phyloP scores from a whole-genome alignment of 805 yeast genomes.

The Suhomyces kilbournensis region DNA sequence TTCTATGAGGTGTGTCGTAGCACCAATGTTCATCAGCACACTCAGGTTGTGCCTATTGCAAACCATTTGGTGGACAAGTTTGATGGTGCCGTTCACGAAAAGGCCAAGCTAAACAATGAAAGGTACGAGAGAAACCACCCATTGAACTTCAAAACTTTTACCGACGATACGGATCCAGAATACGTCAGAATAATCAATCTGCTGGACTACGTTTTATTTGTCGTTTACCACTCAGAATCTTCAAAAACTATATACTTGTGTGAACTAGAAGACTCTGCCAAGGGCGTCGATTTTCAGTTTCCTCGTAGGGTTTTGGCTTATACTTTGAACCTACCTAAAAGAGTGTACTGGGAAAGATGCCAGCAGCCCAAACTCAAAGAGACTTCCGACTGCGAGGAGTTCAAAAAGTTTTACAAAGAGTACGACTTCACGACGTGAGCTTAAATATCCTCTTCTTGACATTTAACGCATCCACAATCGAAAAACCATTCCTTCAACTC shows the following conservation, averaged over 20 bases:
- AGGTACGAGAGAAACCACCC: conserved; percentile 41
- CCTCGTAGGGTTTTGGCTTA: conserved; percentile 78
- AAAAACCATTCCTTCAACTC: conserved; percentile 58
- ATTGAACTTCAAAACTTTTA: conserved; percentile 40
- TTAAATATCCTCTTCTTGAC: conserved; percentile 25
- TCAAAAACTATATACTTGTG: conserved; percentile 18
- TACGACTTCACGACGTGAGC: conserved; percentile 48
- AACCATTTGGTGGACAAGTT: conserved; percentile 42
- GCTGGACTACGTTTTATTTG: conserved; percentile 38
- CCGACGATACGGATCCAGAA: conserved; percentile 17
- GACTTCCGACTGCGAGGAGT: conserved; percentile 55
- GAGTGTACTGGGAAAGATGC: conserved; percentile 78
- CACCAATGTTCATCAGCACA: conserved; percentile 69
- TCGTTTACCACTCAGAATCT: conserved; percentile 20
- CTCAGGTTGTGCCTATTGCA: conserved; percentile 73
- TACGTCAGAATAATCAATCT: conserved; percentile 22
- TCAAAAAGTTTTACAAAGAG: conserved; percentile 52
- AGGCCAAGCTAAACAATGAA: conserved; percentile 43
- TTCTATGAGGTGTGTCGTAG: conserved; percentile 68
- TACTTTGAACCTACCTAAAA: conserved; percentile 55
- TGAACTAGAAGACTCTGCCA: conserved; percentile 20
- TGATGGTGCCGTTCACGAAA: conserved; percentile 45
- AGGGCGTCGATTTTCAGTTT: conserved; percentile 70
- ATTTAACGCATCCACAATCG: conserved; percentile 50
- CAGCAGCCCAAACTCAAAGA: conserved; percentile 63